phyloP scores from a whole-genome alignment of 257 asterid genomes.

The Fraxinus americana region DNA sequence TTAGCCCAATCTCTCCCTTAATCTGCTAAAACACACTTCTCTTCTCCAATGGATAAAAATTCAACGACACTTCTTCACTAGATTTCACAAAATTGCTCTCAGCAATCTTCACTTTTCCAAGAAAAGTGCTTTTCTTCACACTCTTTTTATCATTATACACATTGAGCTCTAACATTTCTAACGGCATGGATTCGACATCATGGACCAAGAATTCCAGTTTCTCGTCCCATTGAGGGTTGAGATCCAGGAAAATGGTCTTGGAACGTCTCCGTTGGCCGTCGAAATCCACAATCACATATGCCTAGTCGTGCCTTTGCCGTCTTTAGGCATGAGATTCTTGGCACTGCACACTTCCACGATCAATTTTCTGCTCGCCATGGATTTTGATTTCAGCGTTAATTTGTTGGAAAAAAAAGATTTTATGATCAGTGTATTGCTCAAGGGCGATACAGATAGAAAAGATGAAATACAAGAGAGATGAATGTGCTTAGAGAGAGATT shows the following conservation, averaged over 20 bases:
- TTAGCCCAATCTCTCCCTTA: constrained; percentile 86
- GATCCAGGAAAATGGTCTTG: constrained; percentile 70
- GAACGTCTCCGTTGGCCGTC: constrained; percentile 96
- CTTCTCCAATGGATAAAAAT: constrained; percentile 83
- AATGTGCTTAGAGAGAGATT: not conserved
- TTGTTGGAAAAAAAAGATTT: not conserved
- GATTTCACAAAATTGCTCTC: constrained; percentile 60
- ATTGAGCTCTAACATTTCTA: constrained; percentile 62
- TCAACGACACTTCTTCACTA: constrained; percentile 62
- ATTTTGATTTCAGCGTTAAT: not conserved
- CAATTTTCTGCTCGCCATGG: constrained; percentile 60
- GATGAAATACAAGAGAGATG: not conserved
- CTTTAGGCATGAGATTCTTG: constrained; percentile 88
- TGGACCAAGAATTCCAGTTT: constrained; percentile 73
- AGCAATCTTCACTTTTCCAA: constrained; percentile 78
- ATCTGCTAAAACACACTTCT: constrained; percentile 90
- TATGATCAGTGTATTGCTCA: not conserved
- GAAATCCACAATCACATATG: constrained; percentile 72
- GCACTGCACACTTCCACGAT: constrained; percentile 73
- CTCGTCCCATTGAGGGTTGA: constrained; percentile 90
- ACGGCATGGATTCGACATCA: constrained; percentile 57
- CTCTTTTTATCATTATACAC: constrained; percentile 77
- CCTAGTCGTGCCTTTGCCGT: constrained; percentile 96
- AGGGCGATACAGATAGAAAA: not conserved
- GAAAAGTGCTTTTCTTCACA: constrained; percentile 68